Base-by-base conservation (phyloP, 495 filamentous ascomycete species). In the Aspergillus sclerotiicarbonarius region DNA sequence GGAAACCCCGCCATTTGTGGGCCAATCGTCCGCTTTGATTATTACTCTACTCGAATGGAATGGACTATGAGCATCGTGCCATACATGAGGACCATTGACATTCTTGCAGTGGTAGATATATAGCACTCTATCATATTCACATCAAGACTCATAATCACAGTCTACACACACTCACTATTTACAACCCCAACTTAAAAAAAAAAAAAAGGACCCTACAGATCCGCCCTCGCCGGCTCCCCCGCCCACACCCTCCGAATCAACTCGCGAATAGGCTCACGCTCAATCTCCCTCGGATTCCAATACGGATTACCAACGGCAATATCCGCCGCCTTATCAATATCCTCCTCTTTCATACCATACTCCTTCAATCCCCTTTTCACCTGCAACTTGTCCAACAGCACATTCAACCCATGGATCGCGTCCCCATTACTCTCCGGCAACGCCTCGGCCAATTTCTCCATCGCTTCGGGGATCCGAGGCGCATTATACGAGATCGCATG, bases 401-500 rank as follows among this genome's bases (percentile, higher is more conserved):
- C 72, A 64, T 89, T 88, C 56, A 90, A 61, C 4, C 87, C 86
- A 47, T 76, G 75, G 9, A 84, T 82, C 0, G 84, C 82, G 59
- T 85, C 77, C 1, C 84, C 81, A 47, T 82, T 80, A 64, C 80
- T 83, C 6, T 73, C 82, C 0, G 86, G 85, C 12, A 89, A 64
- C 5, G 71, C 84, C 4, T 76, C 76, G 0, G 82, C 84, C 12
- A 88, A 66, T 54, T 79, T 79, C 60, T 76, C 69, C 79, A 87
- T 80, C 5, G 80, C 80, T 25, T 77, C 79, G 1, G 83, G 81
- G n/a, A 87, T 79, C 6, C 75, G 76, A 0, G 86, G 83, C 0
- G 84, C 83, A 64, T 89, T 89, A 62, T 88, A 89, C 0, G 85
- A 84, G 10, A 89, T 72, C 2, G 86, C 84, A 60, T 90, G 86